Base-by-base conservation (phyloP, 2,329 filamentous ascomycete genomes). In the Mollisia scopiformis region DNA sequence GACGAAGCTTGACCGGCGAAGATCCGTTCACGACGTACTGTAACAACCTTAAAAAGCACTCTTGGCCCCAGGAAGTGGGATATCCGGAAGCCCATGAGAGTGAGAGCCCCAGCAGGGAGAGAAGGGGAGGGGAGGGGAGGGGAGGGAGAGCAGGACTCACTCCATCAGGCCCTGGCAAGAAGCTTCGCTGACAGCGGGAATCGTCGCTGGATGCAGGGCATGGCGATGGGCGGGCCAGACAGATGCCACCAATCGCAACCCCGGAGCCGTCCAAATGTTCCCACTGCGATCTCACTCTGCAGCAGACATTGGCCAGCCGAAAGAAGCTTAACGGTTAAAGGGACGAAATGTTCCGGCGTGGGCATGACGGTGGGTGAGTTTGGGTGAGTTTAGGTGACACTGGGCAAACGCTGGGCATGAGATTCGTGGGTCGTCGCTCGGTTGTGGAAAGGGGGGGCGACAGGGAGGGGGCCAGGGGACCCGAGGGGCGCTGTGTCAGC, bases 1-100 rank as follows among this genome's bases (percentile, higher is more conserved):
- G 62, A 65, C 21, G 61, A 64, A 62, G 57, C 59, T 62, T 62
- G 62, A 65, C 68, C 68, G 68, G 55, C 43, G 62, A 65, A 46
- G 59, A 62, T 62, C 59, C 49, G 52, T 57, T 55, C 59, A 54
- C 43, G 25, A 43, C 33, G 59, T n/a, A n/a, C n/a, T n/a, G n/a
- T 57, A 60, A 60, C 55, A 62, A 68, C 57, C 58, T 66, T 63
- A 61, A 66, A 57, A 52, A 51, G 52, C 43, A 58, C 52, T 51
- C 60, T 66, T 64, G 64, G 64, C 56, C 30, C 52, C 53, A 63
- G 68, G 66, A 66, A 65, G 43, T 57, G 31, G 51, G 43, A 51
- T 63, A 70, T 70, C 68, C 68, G 67, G 68, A 63, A 33, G 51
- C 30, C 33, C 51, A 27, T 28, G 21, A 19, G 30, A 31, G 47